Evolutionary conservation across 1,284 basidiomycete species (phyloP).

Genomic region (Earliella scabrosa): DNA sequence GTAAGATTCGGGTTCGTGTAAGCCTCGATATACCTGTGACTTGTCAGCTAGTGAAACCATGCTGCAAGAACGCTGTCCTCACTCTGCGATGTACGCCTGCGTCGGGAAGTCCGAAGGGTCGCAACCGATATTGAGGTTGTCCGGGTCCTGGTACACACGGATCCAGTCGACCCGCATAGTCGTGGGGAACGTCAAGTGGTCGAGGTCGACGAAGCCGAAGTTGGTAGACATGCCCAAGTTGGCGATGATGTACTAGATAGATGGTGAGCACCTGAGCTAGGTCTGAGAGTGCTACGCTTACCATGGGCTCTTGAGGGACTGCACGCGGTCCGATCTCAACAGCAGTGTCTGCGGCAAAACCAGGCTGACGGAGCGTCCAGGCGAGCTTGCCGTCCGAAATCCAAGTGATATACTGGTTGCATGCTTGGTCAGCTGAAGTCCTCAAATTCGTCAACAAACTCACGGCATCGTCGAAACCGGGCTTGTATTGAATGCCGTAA

Average conservation of each 20-base stretch:
- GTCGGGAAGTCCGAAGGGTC: slow-evolving; percentile 83
- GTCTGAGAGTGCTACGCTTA: slow-evolving; percentile 31
- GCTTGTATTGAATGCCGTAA: slow-evolving; percentile 69
- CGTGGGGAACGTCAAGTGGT: slow-evolving; percentile 68
- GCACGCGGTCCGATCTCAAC: slow-evolving; percentile 77
- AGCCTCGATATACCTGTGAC: slow-evolving; percentile 39
- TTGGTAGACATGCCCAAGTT: slow-evolving; percentile 85
- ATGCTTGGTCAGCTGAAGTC: slow-evolving; percentile 42
- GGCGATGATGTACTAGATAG: slow-evolving; percentile 70
- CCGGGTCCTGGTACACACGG: slow-evolving; percentile 77
- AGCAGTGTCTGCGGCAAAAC: slow-evolving; percentile 66
- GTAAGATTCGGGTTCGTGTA: slow-evolving; percentile 48
- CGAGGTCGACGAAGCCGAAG: slow-evolving; percentile 73
- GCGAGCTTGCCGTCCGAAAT: slow-evolving; percentile 63
- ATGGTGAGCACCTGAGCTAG: slow-evolving; percentile 44
- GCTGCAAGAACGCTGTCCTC: slow-evolving; percentile 27
- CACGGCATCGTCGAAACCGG: slow-evolving; percentile 46
- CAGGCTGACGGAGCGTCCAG: slow-evolving; percentile 80
- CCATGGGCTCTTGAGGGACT: slow-evolving; percentile 87
- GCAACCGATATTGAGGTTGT: slow-evolving; percentile 78
- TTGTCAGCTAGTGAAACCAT: not conserved
- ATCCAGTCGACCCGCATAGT: slow-evolving; percentile 83
- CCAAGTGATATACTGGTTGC: slow-evolving; percentile 79
- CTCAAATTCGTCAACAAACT: slow-evolving; percentile 7
- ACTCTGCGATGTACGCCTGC: slow-evolving; percentile 71